These are phyloP conservation scores for Lactarius akahatsu DNA, from an alignment of 768 basidiomycete genomes.

Conservation along the genomic window DNA sequence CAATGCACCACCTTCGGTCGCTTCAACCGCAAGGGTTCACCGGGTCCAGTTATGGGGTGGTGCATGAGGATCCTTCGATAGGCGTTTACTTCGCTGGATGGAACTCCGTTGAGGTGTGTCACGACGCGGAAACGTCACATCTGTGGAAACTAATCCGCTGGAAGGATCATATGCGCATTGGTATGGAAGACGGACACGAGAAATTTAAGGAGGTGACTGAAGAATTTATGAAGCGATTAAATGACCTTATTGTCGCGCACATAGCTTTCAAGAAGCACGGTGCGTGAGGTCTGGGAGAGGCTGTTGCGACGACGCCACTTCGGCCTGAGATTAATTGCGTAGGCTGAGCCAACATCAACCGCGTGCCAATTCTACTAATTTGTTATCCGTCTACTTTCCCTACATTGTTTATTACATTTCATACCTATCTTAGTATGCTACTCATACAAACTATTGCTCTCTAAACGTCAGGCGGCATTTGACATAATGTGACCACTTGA, in stretches of 20 bases:
- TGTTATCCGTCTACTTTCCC: background rate
- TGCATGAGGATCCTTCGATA: background rate
- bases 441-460: background rate
- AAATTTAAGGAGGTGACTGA: background rate
- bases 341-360: background rate
- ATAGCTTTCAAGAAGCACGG: background rate
- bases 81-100: constrained; percentile 10
- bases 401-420: background rate
- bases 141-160: background rate
- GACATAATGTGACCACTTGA: too few species aligned
- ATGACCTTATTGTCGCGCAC: background rate
- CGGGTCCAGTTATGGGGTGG: constrained; percentile 1
- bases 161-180: background rate
- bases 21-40: constrained; percentile 4
- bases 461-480: too few species aligned
- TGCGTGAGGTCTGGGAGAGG: background rate
- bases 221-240: background rate
- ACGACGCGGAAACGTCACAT: background rate
- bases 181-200: background rate
- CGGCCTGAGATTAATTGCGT: background rate
- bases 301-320: background rate
- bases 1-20: background rate
- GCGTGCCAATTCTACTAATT: background rate
- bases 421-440: background rate
- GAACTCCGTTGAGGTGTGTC: constrained; percentile 13